Evolutionary conservation across 352 stramenopile genomes (phyloP), one percentile per base, ranked within the genome.

Genomic region (Globisporangium okanoganense): DNA sequence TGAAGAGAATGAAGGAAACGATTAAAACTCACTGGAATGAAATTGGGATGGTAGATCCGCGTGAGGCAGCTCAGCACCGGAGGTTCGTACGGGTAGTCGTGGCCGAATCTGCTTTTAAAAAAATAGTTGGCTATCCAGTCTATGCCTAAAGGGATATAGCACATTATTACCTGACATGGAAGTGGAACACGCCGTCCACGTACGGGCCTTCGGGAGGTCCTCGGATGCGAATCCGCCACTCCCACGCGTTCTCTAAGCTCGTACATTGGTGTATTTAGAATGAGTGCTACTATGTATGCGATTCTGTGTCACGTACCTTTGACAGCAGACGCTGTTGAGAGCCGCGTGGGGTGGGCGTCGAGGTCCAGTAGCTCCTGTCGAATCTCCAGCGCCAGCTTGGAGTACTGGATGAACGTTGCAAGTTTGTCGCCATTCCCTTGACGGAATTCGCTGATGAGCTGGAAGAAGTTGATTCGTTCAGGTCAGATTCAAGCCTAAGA

Each of bases 391-490:
- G 70, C 68, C 10, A 86, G 67, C 38, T 86, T 90, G 12, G 78
- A 87, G 49, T 85, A 79, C 59, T 90, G 81, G 24, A 90, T 64
- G 48, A 90, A 88, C 2, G 69, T 53, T 1, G 75, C 73, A 3
- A 90, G 63, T 20, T 90, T 88, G 56, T 87, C 71, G 55, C 72
- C 70, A 35, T 87, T 75, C 12, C 80, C 78, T 20, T 71, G 72
- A 5, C 81, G 69, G 53, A 87, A 79, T 22, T 87, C 76, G 51
- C 78, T 88, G 47, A 90, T 77, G 16, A 90, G 69, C 80, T 90
- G n/a, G n/a, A 25, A 14, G 36, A 40, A 43, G 13, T 13, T n/a
- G 36, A 5, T 14, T 18, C 36, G 5, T 43, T 43, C 36, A n/a
- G 36, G 13, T 43, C 36, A 18, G 13, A 40, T 8, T 40, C 33